phyloP scores from a whole-genome alignment of 2,329 filamentous ascomycete species.

The Tolypocladium guangdongense region DNA sequence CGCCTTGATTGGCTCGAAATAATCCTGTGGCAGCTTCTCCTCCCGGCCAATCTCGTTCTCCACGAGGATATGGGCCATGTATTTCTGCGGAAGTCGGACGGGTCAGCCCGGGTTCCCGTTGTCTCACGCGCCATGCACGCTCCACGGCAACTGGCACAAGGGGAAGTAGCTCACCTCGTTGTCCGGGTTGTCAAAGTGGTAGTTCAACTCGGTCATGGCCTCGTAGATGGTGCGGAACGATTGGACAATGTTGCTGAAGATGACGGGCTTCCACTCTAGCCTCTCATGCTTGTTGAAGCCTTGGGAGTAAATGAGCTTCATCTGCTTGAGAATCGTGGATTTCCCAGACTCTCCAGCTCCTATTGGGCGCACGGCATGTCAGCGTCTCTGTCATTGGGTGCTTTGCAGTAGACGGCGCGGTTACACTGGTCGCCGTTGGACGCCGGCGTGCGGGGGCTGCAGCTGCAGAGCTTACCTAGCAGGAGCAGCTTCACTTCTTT shows the following conservation, averaged over 20 bases:
- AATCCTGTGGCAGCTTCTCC: conserved; percentile 69
- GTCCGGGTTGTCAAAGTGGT: conserved; percentile 65
- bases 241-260: conserved; percentile 89
- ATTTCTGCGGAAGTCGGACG: conserved; percentile 42
- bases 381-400: background rate
- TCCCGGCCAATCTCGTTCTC: conserved; percentile 76
- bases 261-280: conserved; percentile 87
- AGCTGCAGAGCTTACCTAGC: conserved; percentile 42
- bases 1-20: conserved; percentile 68
- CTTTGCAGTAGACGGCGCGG: no score
- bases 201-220: conserved; percentile 77
- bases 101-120: conserved; percentile 24
- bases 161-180: conserved; percentile 56
- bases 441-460: background rate
- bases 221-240: conserved; percentile 85
- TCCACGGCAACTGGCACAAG: no score
- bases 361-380: background rate
- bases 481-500: conserved; percentile 90
- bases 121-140: conserved; percentile 6
- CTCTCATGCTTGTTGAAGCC: conserved; percentile 86
- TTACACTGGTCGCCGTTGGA: background rate
- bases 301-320: conserved; percentile 93
- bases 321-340: conserved; percentile 17
- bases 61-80: conserved; percentile 65
- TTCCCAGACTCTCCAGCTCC: conserved; percentile 5